Conservation (phyloP, 2,329 filamentous ascomycete species). For the Penicillium occitanis region DNA sequence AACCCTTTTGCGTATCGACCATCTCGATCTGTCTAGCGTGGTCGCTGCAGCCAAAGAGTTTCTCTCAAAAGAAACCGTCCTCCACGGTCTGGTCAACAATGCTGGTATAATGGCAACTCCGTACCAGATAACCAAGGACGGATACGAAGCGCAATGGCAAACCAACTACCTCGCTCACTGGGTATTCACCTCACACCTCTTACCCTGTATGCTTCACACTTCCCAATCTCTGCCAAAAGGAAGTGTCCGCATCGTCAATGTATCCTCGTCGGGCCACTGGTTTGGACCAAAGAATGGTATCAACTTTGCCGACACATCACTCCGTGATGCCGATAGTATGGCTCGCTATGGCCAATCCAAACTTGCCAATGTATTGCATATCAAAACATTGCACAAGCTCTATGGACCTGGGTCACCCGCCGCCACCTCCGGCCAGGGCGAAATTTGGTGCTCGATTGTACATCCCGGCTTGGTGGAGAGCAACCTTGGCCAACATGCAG, state of each 20-base stretch:
- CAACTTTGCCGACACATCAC: constrained; percentile 23
- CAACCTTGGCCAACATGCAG: constrained; percentile 25
- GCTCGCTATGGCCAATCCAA: constrained; percentile 50
- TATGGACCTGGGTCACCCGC: constrained; percentile 36
- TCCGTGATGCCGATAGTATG: constrained; percentile 33
- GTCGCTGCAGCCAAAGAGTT: constrained; percentile 21
- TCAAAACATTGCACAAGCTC: constrained; percentile 36
- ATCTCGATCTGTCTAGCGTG: constrained; percentile 31
- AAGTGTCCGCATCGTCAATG: constrained; percentile 26
- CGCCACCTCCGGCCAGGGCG: constrained; percentile 32
- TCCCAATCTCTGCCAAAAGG: constrained; percentile 9
- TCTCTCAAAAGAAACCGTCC: constrained; percentile 17
- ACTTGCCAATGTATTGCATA: constrained; percentile 48
- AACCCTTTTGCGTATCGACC: constrained; percentile 51
- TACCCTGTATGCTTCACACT: constrained; percentile 23
- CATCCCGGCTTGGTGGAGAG: constrained; percentile 45
- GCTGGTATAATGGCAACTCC: constrained; percentile 22
- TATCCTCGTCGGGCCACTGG: constrained; percentile 23
- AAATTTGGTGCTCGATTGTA: constrained; percentile 42
- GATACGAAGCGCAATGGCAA: constrained; percentile 28
- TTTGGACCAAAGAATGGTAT: constrained; percentile 22
- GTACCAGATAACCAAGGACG: constrained; percentile 23
- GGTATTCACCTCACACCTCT: constrained; percentile 23
- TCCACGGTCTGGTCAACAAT: constrained; percentile 25
- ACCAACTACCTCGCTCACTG: constrained; percentile 24